Conservation (phyloP, 225 moss, liverwort and hornwort species). For the Climacium dendroides region DNA sequence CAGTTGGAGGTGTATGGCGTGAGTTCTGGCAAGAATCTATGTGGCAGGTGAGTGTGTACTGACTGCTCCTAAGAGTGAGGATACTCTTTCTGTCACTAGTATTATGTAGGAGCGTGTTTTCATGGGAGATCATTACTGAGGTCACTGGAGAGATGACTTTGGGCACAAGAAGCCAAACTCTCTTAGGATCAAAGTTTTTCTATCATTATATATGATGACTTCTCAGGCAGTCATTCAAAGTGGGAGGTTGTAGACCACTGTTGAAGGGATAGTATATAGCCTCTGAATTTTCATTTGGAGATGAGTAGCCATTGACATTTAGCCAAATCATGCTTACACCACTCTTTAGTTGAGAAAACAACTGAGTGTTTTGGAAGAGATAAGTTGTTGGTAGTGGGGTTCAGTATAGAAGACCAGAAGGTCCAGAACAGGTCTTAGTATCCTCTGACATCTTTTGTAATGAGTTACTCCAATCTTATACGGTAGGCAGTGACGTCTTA, state of each 20-base stretch:
- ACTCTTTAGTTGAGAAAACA: background rate
- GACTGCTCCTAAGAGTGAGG: background rate
- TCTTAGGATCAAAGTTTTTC: background rate
- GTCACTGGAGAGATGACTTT: background rate
- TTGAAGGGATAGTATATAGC: background rate
- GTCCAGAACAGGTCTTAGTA: background rate
- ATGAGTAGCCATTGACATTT: background rate
- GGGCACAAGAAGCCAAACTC: background rate
- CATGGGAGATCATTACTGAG: background rate
- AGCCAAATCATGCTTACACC: background rate
- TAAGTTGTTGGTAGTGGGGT: background rate
- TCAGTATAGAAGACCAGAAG: background rate
- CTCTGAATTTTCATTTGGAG: background rate
- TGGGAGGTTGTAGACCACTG: background rate
- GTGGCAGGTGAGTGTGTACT: conserved; percentile 66
- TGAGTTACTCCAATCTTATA: background rate
- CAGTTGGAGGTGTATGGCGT: conserved; percentile 78
- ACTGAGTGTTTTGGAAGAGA: background rate
- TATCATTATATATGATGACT: background rate
- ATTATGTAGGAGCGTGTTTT: background rate
- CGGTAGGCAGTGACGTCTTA: background rate
- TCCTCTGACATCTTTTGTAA: background rate
- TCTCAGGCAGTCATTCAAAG: background rate
- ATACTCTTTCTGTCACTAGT: background rate
- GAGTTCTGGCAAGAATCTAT: conserved; percentile 96